Percentiles rank a stretch among this genome's conserved stretches.
Conservation (phyloP, 2,329 filamentous ascomycete species). For the Aspergillaceae sp. region DNA sequence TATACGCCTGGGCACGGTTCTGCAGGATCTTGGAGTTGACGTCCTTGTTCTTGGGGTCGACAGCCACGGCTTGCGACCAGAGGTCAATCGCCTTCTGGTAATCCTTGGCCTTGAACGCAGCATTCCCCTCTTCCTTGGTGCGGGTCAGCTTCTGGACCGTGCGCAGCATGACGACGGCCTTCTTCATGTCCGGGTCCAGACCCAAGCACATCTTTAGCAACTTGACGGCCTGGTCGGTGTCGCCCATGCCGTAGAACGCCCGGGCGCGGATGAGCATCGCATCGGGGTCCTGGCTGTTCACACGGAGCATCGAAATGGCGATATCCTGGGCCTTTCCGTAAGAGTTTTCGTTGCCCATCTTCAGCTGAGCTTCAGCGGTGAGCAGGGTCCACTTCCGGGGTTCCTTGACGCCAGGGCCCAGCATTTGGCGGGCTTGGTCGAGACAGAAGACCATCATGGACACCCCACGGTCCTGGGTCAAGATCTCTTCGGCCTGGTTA, state of each 20-base stretch:
- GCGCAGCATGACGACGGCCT: slow-evolving; percentile 78
- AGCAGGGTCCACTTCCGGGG: slow-evolving; percentile 92
- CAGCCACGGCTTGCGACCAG: slow-evolving; percentile 71
- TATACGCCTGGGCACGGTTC: slow-evolving; percentile 80
- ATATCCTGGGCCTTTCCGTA: slow-evolving; percentile 88
- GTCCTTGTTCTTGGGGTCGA: slow-evolving; percentile 81
- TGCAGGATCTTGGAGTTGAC: slow-evolving; percentile 92
- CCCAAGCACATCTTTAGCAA: slow-evolving; percentile 83
- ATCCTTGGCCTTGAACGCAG: slow-evolving; percentile 74
- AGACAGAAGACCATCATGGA: slow-evolving; percentile 90
- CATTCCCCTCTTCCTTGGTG: slow-evolving; percentile 90
- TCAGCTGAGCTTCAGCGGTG: slow-evolving; percentile 82
- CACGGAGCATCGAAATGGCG: slow-evolving; percentile 74
- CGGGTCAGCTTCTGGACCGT: slow-evolving; percentile 86
- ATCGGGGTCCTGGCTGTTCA: slow-evolving; percentile 87
- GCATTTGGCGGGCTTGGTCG: slow-evolving; percentile 75
- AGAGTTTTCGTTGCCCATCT: slow-evolving; percentile 83
- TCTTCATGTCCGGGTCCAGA: slow-evolving; percentile 84
- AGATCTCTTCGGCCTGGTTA: slow-evolving; percentile 65
- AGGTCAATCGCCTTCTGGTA: slow-evolving; percentile 75
- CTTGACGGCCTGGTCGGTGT: slow-evolving; percentile 89
- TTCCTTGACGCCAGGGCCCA: slow-evolving; percentile 66
- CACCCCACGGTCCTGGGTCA: slow-evolving; percentile 66
- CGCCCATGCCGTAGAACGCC: slow-evolving; percentile 80
- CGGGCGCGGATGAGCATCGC: slow-evolving; percentile 82